Evolutionary conservation across 2,329 filamentous ascomycete species (phyloP).

Genomic region (Aspergillus ruber): DNA sequence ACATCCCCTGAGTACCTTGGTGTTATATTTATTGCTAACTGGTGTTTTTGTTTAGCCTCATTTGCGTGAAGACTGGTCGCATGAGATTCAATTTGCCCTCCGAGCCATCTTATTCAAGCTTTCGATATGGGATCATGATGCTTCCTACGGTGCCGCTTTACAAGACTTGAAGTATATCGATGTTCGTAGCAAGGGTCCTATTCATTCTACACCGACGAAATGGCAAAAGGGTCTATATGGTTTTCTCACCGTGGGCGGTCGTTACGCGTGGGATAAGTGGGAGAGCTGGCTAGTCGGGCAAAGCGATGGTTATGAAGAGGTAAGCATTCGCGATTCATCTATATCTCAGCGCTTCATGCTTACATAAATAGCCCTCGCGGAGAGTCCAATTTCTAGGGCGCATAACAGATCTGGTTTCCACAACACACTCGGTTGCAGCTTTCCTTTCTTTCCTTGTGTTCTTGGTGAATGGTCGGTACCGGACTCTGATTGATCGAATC

Average conservation of each 20-base stretch:
- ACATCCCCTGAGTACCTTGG: neutral
- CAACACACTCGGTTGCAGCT: constrained; percentile 71
- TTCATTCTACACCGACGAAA: constrained; percentile 63
- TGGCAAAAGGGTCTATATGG: constrained; percentile 84
- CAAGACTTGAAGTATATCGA: constrained; percentile 90
- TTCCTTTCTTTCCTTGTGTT: constrained; percentile 86
- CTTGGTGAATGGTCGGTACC: constrained; percentile 80
- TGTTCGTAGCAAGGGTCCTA: constrained; percentile 59
- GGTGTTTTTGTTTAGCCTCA: constrained; percentile 40
- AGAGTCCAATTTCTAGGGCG: constrained; percentile 55
- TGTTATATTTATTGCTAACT: constrained; percentile 4
- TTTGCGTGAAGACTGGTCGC: constrained; percentile 76
- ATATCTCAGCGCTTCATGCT: constrained; percentile 6
- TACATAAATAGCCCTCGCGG: constrained; percentile 36
- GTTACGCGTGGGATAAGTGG: constrained; percentile 89
- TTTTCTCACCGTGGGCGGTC: constrained; percentile 74
- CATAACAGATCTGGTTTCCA: constrained; percentile 63
- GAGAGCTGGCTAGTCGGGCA: constrained; percentile 75
- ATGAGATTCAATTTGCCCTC: constrained; percentile 74
- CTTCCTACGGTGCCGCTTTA: constrained; percentile 85
- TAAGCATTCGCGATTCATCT: constrained; percentile 10
- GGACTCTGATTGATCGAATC: constrained; percentile 80
- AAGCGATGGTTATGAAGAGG: constrained; percentile 66
- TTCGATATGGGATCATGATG: constrained; percentile 92
- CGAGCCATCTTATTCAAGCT: constrained; percentile 85